phyloP scores from a whole-genome alignment of 2,329 filamentous ascomycete genomes.

The Penicillium verrucosum region DNA sequence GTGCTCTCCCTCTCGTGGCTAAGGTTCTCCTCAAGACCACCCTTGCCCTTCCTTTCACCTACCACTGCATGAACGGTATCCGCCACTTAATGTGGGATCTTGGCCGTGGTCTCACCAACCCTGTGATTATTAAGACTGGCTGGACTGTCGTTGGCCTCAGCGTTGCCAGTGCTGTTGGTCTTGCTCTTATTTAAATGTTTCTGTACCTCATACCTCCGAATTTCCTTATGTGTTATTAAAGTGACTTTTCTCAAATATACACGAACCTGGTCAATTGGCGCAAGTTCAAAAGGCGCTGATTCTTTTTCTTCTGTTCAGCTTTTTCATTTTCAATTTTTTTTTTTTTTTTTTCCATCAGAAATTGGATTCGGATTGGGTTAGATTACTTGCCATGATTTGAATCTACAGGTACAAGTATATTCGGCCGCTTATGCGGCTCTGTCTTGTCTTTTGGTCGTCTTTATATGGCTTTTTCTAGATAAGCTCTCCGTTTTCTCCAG shows the following conservation, averaged over 20 bases:
- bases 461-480: too few species aligned
- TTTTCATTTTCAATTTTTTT: neutral
- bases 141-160: conserved; percentile 61
- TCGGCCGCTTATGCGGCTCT: too few species aligned
- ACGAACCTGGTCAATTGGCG: conserved; percentile 20
- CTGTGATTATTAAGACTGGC: conserved; percentile 62
- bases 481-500: too few species aligned
- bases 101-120: conserved; percentile 60
- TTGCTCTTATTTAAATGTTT: conserved; percentile 45
- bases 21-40: conserved; percentile 60
- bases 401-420: neutral
- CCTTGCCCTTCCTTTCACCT: conserved; percentile 64
- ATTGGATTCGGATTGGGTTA: neutral
- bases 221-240: conserved; percentile 32
- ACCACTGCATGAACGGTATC: conserved; percentile 66
- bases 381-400: neutral
- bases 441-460: too few species aligned
- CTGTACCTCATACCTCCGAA: conserved; percentile 30
- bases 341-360: neutral
- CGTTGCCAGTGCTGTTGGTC: conserved; percentile 46
- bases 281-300: conserved; percentile 22
- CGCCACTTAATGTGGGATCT: conserved; percentile 71
- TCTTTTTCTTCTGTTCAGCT: conserved; percentile 7
- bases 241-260: conserved; percentile 26
- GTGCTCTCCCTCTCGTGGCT: conserved; percentile 55